phyloP scores from a whole-genome alignment of 176 grass and related monocot genomes.

The Carex pumila region DNA sequence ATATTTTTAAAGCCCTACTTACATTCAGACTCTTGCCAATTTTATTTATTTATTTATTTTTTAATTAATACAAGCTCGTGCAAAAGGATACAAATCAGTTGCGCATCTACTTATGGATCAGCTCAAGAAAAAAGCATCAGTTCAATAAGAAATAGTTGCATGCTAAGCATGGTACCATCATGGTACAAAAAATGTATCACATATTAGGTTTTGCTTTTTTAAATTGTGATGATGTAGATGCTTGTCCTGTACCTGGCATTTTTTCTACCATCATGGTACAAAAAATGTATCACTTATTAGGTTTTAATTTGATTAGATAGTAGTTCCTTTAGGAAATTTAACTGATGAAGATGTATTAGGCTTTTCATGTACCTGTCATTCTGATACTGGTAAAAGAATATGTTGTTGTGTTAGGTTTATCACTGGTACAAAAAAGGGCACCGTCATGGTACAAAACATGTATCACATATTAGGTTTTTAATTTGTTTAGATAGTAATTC shows the following conservation, averaged over 20 bases:
- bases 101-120: constrained; percentile 85
- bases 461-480: not conserved
- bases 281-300: not conserved
- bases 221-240: not conserved
- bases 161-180: not conserved
- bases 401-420: not conserved
- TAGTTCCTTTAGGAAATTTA: not conserved
- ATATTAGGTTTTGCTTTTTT: not conserved
- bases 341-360: not conserved
- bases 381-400: not conserved
- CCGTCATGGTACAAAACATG: no score
- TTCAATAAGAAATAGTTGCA: not conserved
- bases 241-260: not conserved
- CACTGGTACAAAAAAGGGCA: not conserved
- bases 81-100: constrained; percentile 67
- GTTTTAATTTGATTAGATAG: not conserved
- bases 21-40: not conserved
- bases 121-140: constrained; percentile 42
- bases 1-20: not conserved
- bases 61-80: constrained; percentile 35
- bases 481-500: not conserved
- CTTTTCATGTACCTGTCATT: not conserved
- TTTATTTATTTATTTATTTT: not conserved
- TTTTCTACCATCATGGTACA: not conserved
- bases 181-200: not conserved